A percentile compares a stretch with the other conserved stretches of the same genome.
Conservation (phyloP, 257 asterid genomes). For the Solanum chilense region DNA sequence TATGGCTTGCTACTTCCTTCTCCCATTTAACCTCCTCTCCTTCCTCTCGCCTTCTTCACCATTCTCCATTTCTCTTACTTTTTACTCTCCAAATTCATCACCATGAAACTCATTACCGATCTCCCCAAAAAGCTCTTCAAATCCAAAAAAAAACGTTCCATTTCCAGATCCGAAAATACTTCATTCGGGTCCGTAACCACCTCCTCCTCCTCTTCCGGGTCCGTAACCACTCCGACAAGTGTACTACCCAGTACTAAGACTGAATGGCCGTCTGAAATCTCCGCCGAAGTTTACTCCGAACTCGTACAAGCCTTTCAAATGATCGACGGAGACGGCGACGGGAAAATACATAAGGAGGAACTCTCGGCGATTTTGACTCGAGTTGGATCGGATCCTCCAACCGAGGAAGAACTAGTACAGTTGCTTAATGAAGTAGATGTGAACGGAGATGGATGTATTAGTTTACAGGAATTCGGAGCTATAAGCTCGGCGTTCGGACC, state of each 20-base stretch:
- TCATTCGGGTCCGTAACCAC: slow-evolving; percentile 8
- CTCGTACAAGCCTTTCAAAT: slow-evolving; percentile 34
- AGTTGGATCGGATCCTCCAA: slow-evolving; percentile 28
- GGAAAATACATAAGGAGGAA: slow-evolving; percentile 34
- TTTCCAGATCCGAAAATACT: slow-evolving; percentile 31
- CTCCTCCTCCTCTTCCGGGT: slow-evolving; percentile 20
- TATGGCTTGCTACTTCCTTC: slow-evolving; percentile 16
- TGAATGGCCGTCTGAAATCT: not conserved
- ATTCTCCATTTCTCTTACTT: not conserved
- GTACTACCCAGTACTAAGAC: not conserved
- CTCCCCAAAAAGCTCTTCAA: slow-evolving; percentile 42
- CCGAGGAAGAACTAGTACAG: slow-evolving; percentile 27
- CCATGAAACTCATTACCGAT: slow-evolving; percentile 28
- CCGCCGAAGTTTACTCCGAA: slow-evolving; percentile 17
- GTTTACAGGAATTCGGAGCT: slow-evolving; percentile 38
- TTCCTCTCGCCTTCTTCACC: not conserved
- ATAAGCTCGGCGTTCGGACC: slow-evolving; percentile 39
- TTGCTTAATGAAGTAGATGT: slow-evolving; percentile 32
- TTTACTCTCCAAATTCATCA: not conserved
- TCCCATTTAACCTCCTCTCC: slow-evolving; percentile 19
- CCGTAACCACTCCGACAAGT: slow-evolving; percentile 35
- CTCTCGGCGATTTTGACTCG: slow-evolving; percentile 23
- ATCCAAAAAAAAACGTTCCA: slow-evolving; percentile 18
- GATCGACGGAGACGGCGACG: slow-evolving; percentile 42
- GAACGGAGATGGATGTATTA: slow-evolving; percentile 40